Base-by-base conservation (phyloP, 1,284 basidiomycete species). In the Leccinum laetum region DNA sequence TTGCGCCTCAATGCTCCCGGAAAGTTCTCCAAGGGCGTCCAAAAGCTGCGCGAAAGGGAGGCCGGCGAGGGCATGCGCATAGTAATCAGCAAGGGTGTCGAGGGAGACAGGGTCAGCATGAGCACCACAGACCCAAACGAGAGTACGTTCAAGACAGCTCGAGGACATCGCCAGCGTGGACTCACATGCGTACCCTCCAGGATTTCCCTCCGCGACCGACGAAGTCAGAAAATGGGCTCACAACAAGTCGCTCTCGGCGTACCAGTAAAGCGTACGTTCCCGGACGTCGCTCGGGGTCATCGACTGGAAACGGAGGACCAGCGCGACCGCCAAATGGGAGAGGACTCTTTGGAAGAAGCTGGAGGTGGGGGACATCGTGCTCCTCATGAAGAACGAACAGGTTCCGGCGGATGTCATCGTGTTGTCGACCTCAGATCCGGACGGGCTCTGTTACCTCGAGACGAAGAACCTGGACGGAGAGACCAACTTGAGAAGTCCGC, bases 321-420 rank as follows among this genome's bases (percentile, higher is more conserved):
- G 83, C 0, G 95, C 94, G 0, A 86, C 89, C 0, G 91, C 94
- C 1, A 84, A 86, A 32, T 99, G 96, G 96, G 96, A 98, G 75
- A 84, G 96, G 64, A 99, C 97, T 3, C 81, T 99, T 1, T 99
- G 97, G 97, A 99, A 99, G 83, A 98, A 99, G 82, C 84, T 99
- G 59, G 95, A 98, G 77, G 96, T 98, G 5, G 97, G 97, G n/a
- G 97, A 32, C 26, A 80, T 99, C 29, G 93, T 99, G 26, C 80
- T 98, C 2, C 82, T 99, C 29, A 84, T 91, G 62, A 95, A 98
- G 73, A 93, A 98, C 76, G 97, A 99, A 66, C 96, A 98, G 78
- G 91, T 99, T 7, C 96, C 97, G 0, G 97, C 97, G 9, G 96
- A 99, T 74, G 90, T 98, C 65, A 85, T 97, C 65, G 92, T 99